Evolutionary conservation across 495 filamentous ascomycete species (phyloP).

Genomic region (Podospora tetraspora): DNA sequence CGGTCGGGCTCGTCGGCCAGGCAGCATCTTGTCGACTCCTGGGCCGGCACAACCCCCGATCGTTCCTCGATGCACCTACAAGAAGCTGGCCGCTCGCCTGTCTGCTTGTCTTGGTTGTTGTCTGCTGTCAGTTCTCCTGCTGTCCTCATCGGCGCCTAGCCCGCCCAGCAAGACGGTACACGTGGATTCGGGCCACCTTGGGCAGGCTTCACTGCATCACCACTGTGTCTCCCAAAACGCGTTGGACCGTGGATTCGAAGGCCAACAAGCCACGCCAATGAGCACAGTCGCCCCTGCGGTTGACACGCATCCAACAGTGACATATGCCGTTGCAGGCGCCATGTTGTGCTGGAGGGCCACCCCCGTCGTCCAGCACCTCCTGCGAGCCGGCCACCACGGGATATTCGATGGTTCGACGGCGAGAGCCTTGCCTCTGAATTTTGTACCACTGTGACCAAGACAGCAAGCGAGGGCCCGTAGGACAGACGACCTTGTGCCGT

Average conservation of each 20-base stretch:
- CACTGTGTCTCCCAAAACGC: neutral
- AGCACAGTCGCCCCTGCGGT: neutral
- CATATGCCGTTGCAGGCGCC: neutral
- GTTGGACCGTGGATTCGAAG: neutral
- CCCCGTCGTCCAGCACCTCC: neutral
- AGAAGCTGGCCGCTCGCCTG: neutral
- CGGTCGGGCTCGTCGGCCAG: neutral
- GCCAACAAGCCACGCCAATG: neutral
- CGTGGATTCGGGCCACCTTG: conserved; percentile 1
- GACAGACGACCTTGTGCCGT: neutral
- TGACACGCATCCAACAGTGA: neutral
- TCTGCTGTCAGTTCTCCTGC: neutral
- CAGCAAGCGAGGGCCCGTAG: neutral
- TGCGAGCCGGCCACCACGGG: neutral
- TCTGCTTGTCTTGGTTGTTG: neutral
- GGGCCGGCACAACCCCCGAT: neutral
- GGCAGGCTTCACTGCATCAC: neutral
- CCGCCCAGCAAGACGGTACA: neutral
- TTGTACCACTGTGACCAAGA: neutral
- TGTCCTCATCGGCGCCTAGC: neutral
- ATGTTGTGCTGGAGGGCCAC: neutral
- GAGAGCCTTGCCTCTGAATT: neutral
- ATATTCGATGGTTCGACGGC: neutral
- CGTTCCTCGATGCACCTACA: neutral
- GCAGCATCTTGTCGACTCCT: neutral